Evolutionary conservation across 169 alveolate species (phyloP).

Genomic region (Cystoisospora suis): DNA sequence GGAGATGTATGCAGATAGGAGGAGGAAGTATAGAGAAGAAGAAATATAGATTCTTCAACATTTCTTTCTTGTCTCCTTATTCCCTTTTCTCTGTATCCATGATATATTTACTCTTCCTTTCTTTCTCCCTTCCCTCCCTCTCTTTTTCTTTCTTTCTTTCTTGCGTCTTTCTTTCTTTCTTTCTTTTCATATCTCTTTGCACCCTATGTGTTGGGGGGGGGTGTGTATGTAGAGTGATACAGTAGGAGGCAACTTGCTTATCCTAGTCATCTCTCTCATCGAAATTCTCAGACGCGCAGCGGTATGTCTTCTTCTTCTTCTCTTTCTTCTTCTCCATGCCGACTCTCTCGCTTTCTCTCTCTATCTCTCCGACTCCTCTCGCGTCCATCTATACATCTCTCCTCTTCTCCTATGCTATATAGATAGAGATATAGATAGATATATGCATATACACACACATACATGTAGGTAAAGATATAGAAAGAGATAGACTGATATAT

Average conservation of each 20-base stretch:
- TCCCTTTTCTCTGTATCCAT: not conserved
- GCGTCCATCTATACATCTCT: not conserved
- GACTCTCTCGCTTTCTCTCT: not conserved
- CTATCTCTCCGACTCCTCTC: not conserved
- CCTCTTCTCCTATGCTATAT: not conserved
- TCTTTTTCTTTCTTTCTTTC: too few relatives aligned
- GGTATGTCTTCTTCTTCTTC: not conserved
- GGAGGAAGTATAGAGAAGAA: not conserved
- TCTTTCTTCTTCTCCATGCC: not conserved
- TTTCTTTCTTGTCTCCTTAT: not conserved
- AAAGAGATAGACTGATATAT: too few relatives aligned
- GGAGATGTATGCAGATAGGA: not conserved
- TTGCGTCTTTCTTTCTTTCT: too few relatives aligned
- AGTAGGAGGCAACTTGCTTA: not conserved
- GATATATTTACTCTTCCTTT: not conserved
- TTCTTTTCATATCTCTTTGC: too few relatives aligned
- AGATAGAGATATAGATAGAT: not conserved
- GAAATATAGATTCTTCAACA: not conserved
- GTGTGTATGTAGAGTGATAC: too few relatives aligned
- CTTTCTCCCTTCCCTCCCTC: not conserved
- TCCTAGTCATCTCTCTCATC: not conserved
- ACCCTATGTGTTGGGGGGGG: too few relatives aligned
- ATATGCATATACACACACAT: not conserved
- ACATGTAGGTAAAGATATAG: too few relatives aligned
- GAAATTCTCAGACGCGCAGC: not conserved